Percentiles rank a stretch among this genome's conserved stretches.
These are phyloP conservation scores for Xylariaceae sp. DNA, from an alignment of 2,329 filamentous ascomycete genomes.

Conservation along the genomic window DNA sequence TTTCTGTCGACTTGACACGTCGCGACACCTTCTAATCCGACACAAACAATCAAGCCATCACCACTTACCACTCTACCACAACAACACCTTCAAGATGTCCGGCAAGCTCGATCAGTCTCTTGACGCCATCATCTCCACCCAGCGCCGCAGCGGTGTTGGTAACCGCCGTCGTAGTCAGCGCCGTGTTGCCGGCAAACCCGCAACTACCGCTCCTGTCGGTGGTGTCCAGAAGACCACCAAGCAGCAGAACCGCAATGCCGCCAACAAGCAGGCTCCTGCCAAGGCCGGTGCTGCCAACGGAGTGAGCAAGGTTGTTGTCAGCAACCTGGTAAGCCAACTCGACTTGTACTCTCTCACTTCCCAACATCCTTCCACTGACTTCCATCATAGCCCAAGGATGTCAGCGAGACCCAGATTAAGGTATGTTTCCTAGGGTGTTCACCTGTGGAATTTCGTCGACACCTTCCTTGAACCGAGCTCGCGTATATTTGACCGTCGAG, in stretches of 20 bases:
- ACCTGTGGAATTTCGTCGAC: slow-evolving; percentile 70
- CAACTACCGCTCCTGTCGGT: slow-evolving; percentile 68
- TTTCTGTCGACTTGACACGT: not conserved
- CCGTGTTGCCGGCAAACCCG: slow-evolving; percentile 49
- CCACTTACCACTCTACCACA: slow-evolving; percentile 17
- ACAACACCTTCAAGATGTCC: slow-evolving; percentile 62
- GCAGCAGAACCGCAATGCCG: slow-evolving; percentile 53
- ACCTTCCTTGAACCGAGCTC: slow-evolving; percentile 39
- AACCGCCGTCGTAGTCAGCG: slow-evolving; percentile 49
- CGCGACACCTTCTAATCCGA: not conserved
- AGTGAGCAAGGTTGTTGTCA: slow-evolving; percentile 97
- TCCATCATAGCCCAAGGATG: slow-evolving; percentile 77
- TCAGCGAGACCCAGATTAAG: slow-evolving; percentile 97
- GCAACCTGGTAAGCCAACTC: slow-evolving; percentile 78
- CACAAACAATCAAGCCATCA: slow-evolving; percentile 1
- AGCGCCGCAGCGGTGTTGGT: slow-evolving; percentile 52
- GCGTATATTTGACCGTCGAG: slow-evolving; percentile 29
- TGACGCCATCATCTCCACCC: slow-evolving; percentile 90
- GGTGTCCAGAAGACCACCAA: slow-evolving; percentile 79
- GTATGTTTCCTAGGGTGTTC: slow-evolving; percentile 92
- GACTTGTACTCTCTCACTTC: no score
- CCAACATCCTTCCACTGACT: slow-evolving; percentile 11
- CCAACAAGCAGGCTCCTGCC: slow-evolving; percentile 59
- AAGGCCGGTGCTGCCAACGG: slow-evolving; percentile 59
- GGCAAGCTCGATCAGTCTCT: slow-evolving; percentile 95